Percentiles rank a stretch among this genome's conserved stretches.
Conservation (phyloP, 805 yeast species). For the Wickerhamiella azymoides region DNA sequence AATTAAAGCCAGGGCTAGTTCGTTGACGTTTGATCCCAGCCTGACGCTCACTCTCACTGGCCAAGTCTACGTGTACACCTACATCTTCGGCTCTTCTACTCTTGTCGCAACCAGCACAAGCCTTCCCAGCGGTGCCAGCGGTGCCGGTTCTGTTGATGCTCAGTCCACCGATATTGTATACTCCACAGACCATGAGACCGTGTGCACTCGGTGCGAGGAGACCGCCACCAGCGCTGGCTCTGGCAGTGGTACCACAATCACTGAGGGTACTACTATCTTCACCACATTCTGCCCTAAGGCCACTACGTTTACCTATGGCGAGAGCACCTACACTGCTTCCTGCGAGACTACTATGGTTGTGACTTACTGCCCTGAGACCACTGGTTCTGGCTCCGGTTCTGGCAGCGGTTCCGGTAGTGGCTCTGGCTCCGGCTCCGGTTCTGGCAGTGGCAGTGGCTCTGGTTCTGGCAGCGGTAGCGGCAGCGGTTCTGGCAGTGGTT, state of each 20-base stretch:
- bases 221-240: background rate
- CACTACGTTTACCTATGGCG: conserved; percentile 51
- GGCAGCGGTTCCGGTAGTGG: background rate
- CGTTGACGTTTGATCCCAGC: background rate
- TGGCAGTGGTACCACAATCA: conserved; percentile 11
- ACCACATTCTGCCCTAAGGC: conserved; percentile 47
- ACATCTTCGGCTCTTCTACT: background rate
- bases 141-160: no score
- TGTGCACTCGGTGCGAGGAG: background rate
- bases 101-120: background rate
- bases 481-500: background rate
- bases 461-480: background rate
- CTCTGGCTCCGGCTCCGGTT: background rate
- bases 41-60: background rate
- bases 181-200: background rate
- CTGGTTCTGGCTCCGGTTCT: background rate
- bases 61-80: background rate
- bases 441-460: background rate
- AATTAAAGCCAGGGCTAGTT: no score
- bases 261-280: conserved; percentile 9
- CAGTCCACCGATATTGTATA: background rate
- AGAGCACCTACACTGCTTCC: conserved; percentile 59
- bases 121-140: background rate
- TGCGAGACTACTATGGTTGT: conserved; percentile 70
- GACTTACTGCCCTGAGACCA: conserved; percentile 48